Percentiles rank a stretch among this genome's conserved stretches.
These are phyloP conservation scores for Wickerhamiella vanderwaltii DNA, from an alignment of 805 yeast genomes.

Conservation along the genomic window DNA sequence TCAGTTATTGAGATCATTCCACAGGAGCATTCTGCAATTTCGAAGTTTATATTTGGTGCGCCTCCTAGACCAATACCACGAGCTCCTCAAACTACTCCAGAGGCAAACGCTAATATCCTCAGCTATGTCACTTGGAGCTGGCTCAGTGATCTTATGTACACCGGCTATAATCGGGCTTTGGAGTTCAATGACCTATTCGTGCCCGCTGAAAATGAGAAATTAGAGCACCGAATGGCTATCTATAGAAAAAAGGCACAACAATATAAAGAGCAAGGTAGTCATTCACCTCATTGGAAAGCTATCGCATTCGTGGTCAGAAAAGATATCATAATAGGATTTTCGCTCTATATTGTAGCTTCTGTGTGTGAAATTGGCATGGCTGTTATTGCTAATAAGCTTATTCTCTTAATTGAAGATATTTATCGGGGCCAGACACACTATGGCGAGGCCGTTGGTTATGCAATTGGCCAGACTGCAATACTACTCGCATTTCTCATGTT, in stretches of 20 bases:
- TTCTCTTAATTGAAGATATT: conserved; percentile 11
- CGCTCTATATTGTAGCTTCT: conserved; percentile 10
- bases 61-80: conserved; percentile 21
- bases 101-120: conserved; percentile 28
- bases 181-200: conserved; percentile 20
- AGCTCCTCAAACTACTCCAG: conserved; percentile 15
- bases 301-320: conserved; percentile 18
- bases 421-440: conserved; percentile 8
- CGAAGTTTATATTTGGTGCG: conserved; percentile 14
- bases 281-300: conserved; percentile 13
- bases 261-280: conserved; percentile 5
- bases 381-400: conserved; percentile 18
- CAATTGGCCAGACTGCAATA: conserved; percentile 41
- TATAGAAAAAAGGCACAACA: conserved; percentile 14
- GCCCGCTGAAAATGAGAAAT: conserved; percentile 15
- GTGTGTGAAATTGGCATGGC: conserved; percentile 21
- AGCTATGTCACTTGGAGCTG: conserved; percentile 40
- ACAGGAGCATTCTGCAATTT: conserved; percentile 13
- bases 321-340: conserved; percentile 5
- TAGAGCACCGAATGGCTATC: conserved; percentile 13
- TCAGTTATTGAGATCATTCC: not conserved
- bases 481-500: too few species aligned
- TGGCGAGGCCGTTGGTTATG: conserved; percentile 56
- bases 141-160: conserved; percentile 38
- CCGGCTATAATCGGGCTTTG: conserved; percentile 21